Percentiles rank a stretch among this genome's conserved stretches.
These are phyloP conservation scores for Coniferiporia sulphurascens DNA, from an alignment of 1,284 basidiomycete species.

Conservation along the genomic window DNA sequence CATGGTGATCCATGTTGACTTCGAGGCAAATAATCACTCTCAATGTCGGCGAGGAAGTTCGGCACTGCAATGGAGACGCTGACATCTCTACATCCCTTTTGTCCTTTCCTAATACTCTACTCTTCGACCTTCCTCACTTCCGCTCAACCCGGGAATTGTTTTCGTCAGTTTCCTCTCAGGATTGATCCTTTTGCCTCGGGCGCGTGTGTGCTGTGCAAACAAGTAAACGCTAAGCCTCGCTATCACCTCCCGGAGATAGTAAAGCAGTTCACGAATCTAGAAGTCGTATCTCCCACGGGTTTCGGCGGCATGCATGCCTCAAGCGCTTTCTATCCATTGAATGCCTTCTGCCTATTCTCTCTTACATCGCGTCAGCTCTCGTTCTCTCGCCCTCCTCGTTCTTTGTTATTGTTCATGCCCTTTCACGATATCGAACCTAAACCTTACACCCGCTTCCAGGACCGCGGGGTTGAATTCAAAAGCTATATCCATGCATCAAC, in stretches of 20 bases:
- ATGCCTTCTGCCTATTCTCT: not conserved
- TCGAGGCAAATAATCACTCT: not conserved
- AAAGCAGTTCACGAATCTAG: not conserved
- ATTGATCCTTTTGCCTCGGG: not conserved
- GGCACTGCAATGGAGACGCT: not conserved
- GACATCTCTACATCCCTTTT: not conserved
- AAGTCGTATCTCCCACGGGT: not conserved
- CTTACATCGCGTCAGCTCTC: not conserved
- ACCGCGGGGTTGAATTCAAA: not conserved
- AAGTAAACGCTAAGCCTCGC: not conserved
- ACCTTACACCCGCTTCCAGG: not conserved
- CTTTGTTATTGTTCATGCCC: not conserved
- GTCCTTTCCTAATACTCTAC: not conserved
- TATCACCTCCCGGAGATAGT: slow-evolving; percentile 2
- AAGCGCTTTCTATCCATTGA: slow-evolving; percentile 3
- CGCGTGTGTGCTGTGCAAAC: not conserved
- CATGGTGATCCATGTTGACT: not conserved
- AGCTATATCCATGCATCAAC: not conserved
- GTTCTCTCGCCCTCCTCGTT: not conserved
- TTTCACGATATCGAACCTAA: not conserved
- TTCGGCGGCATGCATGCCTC: not conserved
- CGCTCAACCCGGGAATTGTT: not conserved
- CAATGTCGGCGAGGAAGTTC: not conserved
- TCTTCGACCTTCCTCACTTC: not conserved
- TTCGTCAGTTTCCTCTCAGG: not conserved